Evolutionary conservation across 495 filamentous ascomycete genomes (phyloP), one percentile per base, ranked within the genome.

Genomic region (Xylaria bambusicola): DNA sequence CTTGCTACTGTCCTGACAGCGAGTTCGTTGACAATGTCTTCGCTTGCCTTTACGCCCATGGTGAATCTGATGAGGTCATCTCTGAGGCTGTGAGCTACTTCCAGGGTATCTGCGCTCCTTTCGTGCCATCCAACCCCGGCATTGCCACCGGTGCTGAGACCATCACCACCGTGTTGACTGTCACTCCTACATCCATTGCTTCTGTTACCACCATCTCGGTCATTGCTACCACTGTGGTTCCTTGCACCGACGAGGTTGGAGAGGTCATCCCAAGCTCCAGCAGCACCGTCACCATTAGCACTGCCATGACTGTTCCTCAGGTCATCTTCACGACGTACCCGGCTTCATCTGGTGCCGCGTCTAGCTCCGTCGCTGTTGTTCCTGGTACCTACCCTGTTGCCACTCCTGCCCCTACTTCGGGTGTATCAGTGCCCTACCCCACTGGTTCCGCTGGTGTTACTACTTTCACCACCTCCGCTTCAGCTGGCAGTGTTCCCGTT

Each of bases 101-200:
- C 80, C 85, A 90, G 66, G 94, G 93, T 71, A 89, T 98, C 75
- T 98, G 93, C 78, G 91, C 90, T 35, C 73, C 82, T 31, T 87
- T 86, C 72, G 81, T 92, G 18, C 76, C 81, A 41, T 57, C 79
- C 61, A 97, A 97, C 84, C 94, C 94, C 2, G 93, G 82, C 52
- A 89, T 98, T 68, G 82, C 91, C 67, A 94, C 90, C 57, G 85
- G 72, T 50, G 73, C 77, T 51, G 63, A 81, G 20, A 73, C 81
- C 56, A 76, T 82, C 60, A 87, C 83, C 54, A 85, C 79, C 50
- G 78, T 87, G 71, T 76, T 81, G 65, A 79, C 82, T 58, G 80
- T 70, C 62, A 80, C 77, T 23, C 78, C 80, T 31, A 64, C 79
- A 35, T 71, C 77, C 38, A 8, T 36, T 31, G 71, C 72, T 52